Percentiles rank a stretch among this genome's conserved stretches.
These are phyloP conservation scores for Blastocladiella emersonii DNA, from an alignment of 371 early-diverging fungal species.

Conservation along the genomic window DNA sequence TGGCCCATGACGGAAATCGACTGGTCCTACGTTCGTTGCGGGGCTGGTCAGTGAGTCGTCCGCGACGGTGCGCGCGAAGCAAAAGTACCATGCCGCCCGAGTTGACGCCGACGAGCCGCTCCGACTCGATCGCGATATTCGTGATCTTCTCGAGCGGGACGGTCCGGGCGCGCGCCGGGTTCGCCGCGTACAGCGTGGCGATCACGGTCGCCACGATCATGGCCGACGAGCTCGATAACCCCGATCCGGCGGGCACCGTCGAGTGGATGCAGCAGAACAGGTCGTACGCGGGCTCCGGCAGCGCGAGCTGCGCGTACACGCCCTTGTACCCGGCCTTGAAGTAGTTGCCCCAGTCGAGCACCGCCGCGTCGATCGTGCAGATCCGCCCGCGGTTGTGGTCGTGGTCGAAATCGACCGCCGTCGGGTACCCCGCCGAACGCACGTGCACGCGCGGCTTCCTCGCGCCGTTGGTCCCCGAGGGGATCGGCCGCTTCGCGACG, in stretches of 20 bases:
- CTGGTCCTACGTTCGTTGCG: slow-evolving; percentile 47
- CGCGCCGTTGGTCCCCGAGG: slow-evolving; percentile 25
- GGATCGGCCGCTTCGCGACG: slow-evolving; percentile 20
- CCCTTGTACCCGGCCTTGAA: slow-evolving; percentile 67
- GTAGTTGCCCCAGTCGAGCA: slow-evolving; percentile 72
- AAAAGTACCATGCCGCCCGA: slow-evolving; percentile 32
- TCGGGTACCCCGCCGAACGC: slow-evolving; percentile 38
- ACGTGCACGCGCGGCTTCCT: slow-evolving; percentile 47
- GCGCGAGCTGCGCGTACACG: neutral
- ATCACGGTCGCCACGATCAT: slow-evolving; percentile 65
- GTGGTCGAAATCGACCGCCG: slow-evolving; percentile 14
- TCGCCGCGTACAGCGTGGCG: slow-evolving; percentile 52
- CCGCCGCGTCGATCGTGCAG: slow-evolving; percentile 43
- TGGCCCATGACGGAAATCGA: slow-evolving; percentile 68
- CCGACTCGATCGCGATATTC: slow-evolving; percentile 61
- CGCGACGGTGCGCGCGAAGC: neutral
- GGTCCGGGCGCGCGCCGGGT: slow-evolving; percentile 15
- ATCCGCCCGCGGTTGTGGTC: slow-evolving; percentile 30
- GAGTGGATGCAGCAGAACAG: slow-evolving; percentile 59
- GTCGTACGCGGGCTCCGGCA: slow-evolving; percentile 10
- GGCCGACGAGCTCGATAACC: slow-evolving; percentile 73
- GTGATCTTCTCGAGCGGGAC: slow-evolving; percentile 51
- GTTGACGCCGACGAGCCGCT: slow-evolving; percentile 71
- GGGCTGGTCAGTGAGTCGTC: neutral
- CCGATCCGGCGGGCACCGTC: slow-evolving; percentile 69